Evolutionary conservation across 2,329 filamentous ascomycete species (phyloP).

Genomic region (Arachnomyces sp.): DNA sequence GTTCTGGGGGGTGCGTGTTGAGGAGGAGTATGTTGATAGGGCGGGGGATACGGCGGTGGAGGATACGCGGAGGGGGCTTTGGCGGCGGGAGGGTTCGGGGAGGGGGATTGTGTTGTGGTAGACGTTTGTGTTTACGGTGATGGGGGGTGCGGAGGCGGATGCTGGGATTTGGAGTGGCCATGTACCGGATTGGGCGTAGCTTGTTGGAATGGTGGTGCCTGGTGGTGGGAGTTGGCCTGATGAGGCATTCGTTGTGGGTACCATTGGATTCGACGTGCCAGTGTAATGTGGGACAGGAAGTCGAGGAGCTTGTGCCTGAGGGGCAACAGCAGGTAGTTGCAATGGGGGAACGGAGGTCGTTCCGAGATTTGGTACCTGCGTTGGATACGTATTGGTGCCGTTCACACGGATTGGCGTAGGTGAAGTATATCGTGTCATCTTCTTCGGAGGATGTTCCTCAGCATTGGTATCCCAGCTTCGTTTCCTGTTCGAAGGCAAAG

Average conservation of each 20-base stretch:
- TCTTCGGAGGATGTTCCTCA: slow-evolving; percentile 51
- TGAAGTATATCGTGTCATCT: slow-evolving; percentile 25
- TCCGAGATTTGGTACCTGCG: slow-evolving; percentile 20
- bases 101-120: slow-evolving; percentile 24
- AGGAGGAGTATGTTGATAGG: slow-evolving; percentile 53
- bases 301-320: slow-evolving; percentile 40
- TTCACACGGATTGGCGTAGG: not conserved
- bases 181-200: slow-evolving; percentile 53
- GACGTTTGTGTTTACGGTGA: slow-evolving; percentile 13
- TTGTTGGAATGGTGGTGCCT: slow-evolving; percentile 64
- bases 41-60: slow-evolving; percentile 59
- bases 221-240: slow-evolving; percentile 56
- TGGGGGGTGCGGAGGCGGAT: slow-evolving; percentile 22
- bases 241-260: slow-evolving; percentile 24
- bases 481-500: slow-evolving; percentile 38
- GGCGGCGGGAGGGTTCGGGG: slow-evolving; percentile 35
- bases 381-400: no score
- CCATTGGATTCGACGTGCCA: slow-evolving; percentile 45
- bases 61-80: slow-evolving; percentile 43
- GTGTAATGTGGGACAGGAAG: slow-evolving; percentile 66
- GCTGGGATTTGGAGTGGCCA: slow-evolving; percentile 40
- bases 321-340: slow-evolving; percentile 23
- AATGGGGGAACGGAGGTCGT: slow-evolving; percentile 26
- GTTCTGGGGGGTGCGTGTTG: slow-evolving; percentile 41
- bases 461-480: slow-evolving; percentile 48